Evolutionary conservation across 352 stramenopile genomes (phyloP), one percentile per base, ranked within the genome.

Genomic region (Globisporangium nunn): DNA sequence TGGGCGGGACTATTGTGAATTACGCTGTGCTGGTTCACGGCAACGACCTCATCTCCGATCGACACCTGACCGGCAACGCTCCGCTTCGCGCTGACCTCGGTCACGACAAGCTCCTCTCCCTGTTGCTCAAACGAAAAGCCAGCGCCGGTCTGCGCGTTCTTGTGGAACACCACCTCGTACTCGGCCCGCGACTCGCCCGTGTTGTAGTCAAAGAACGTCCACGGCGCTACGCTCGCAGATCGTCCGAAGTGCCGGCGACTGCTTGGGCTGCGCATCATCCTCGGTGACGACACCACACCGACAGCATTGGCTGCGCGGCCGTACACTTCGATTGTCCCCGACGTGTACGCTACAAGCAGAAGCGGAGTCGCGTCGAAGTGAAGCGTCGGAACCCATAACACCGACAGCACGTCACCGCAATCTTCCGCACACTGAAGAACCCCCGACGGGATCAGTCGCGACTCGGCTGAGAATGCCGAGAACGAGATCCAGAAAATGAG

Each of bases 401-500:
- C 69, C n/a, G 75, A 90, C 14, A 91, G 61, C 29, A 91, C 75
- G 1, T 81, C 66, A 1, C 74, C 78, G 46, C 64, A 66, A 10
- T 72, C 60, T 17, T 67, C 56, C 8, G 69, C 63, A 44, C 80
- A 89, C 10, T 71, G 66, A 29, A 93, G 58, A 6, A 91, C 82
- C 2, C 84, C 83, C 2, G 81, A 93, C 40, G 84, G 84, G 45
- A 93, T 83, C 28, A 93, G 64, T 8, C 83, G 67, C n/a, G 78
- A 86, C 43, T 90, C 75, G 5, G 72, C 78, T n/a, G 78, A 87
- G 60, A 93, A 92, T 4, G 81, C 79, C 0, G 84, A 91, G 56
- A 91, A 88, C 2, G 81, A 91, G 40, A 93, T 70, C 84, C 84
- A 93, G 56, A 81, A 93, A 41, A 93, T 81, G 7, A 91, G 65